Evolutionary conservation across 1,284 basidiomycete species (phyloP).

Genomic region (Moesziomyces sp.): DNA sequence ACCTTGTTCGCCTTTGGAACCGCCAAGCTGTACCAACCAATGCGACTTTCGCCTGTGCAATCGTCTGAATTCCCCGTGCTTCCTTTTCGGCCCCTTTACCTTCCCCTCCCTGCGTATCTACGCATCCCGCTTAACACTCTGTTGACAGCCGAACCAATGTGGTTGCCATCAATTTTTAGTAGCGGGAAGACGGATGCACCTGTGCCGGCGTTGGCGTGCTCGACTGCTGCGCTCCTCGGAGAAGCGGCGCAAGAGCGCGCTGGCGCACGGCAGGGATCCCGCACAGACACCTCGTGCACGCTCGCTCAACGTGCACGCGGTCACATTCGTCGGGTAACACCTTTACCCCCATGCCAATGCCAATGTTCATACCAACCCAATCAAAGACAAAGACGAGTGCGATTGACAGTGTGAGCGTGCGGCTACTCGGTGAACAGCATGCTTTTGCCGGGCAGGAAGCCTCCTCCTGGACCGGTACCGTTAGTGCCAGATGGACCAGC

Average conservation of each 20-base stretch:
- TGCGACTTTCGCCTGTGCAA: neutral
- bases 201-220: conserved; percentile 3
- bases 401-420: neutral
- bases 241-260: neutral
- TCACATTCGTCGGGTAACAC: conserved; percentile 51
- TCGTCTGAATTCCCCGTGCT: neutral
- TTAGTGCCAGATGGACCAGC: conserved; percentile 20
- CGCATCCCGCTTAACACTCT: conserved; percentile 51
- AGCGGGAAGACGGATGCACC: conserved; percentile 44
- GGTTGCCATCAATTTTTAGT: conserved; percentile 58
- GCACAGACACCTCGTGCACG: conserved; percentile 48
- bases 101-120: neutral
- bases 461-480: conserved; percentile 35
- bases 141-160: conserved; percentile 53
- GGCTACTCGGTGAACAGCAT: conserved; percentile 43
- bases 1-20: neutral
- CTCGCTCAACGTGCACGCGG: conserved; percentile 24
- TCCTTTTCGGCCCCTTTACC: neutral
- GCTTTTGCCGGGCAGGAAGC: conserved; percentile 41
- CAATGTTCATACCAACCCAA: too few species aligned
- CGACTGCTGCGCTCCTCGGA: neutral
- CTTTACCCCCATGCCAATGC: neutral
- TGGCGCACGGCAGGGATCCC: conserved; percentile 19
- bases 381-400: neutral
- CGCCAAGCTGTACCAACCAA: too few species aligned